phyloP scores from a whole-genome alignment of 1,284 basidiomycete species.

The Irpex lacteus region DNA sequence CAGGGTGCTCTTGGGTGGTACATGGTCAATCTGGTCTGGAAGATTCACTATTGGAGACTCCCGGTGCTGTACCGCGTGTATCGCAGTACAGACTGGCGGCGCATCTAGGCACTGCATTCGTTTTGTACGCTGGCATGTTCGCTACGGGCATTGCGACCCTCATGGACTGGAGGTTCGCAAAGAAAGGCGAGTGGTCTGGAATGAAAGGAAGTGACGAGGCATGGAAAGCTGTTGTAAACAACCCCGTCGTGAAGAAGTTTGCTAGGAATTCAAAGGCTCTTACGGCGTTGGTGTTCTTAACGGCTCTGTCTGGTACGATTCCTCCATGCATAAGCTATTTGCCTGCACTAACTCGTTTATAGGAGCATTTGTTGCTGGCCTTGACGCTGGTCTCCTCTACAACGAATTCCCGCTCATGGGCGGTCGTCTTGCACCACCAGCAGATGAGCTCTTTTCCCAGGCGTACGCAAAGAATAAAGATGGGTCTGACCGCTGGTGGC shows the following conservation, averaged over 20 bases:
- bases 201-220: conserved; percentile 35
- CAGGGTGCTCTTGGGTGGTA: conserved; percentile 98
- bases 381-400: conserved; percentile 95
- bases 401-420: conserved; percentile 99
- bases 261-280: conserved; percentile 58
- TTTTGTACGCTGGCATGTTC: conserved; percentile 92
- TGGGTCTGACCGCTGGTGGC: conserved; percentile 80
- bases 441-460: conserved; percentile 79
- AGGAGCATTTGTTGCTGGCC: conserved; percentile 97
- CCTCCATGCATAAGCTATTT: not conserved
- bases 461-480: conserved; percentile 72
- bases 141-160: conserved; percentile 77
- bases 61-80: conserved; percentile 88
- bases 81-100: conserved; percentile 96
- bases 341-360: conserved; percentile 13
- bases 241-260: conserved; percentile 59
- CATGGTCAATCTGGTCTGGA: conserved; percentile 99
- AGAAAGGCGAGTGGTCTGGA: conserved; percentile 40
- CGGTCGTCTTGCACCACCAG: conserved; percentile 79
- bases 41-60: conserved; percentile 75
- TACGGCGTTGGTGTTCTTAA: conserved; percentile 81
- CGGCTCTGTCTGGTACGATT: conserved; percentile 79
- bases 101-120: conserved; percentile 88
- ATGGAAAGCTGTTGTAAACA: conserved; percentile 54
- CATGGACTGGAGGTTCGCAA: conserved; percentile 79